Evolutionary conservation across 768 basidiomycete genomes (phyloP).

Genomic region (Hygrophoropsis aurantiaca): DNA sequence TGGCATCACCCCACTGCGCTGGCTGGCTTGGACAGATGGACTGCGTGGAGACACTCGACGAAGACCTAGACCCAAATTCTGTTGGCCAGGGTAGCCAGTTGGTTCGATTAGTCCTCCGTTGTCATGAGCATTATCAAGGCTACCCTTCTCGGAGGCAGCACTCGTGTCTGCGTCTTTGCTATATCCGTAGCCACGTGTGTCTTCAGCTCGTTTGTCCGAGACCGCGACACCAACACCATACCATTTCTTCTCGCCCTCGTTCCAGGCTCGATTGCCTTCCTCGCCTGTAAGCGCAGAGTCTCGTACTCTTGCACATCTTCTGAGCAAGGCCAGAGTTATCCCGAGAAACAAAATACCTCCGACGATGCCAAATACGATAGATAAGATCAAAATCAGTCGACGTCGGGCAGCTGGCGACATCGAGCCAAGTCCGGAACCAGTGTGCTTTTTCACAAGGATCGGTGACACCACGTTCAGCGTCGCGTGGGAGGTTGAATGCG

Average conservation of each 20-base stretch:
- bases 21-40: slow-evolving; percentile 26
- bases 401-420: slow-evolving; percentile 44
- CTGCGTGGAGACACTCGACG: slow-evolving; percentile 49
- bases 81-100: slow-evolving; percentile 15
- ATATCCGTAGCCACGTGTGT: slow-evolving; percentile 33
- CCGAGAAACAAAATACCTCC: slow-evolving; percentile 59
- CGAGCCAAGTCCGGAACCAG: slow-evolving; percentile 25
- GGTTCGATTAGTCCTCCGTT: slow-evolving; percentile 14
- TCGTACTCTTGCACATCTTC: slow-evolving; percentile 55
- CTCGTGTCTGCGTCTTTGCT: slow-evolving; percentile 26
- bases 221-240: slow-evolving; percentile 49
- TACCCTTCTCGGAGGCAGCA: slow-evolving; percentile 29
- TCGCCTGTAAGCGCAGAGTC: slow-evolving; percentile 63
- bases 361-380: slow-evolving; percentile 59
- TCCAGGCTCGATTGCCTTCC: slow-evolving; percentile 57
- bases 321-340: slow-evolving; percentile 52
- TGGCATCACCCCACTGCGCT: slow-evolving; percentile 58
- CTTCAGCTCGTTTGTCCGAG: slow-evolving; percentile 7
- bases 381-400: slow-evolving; percentile 56
- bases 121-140: slow-evolving; percentile 26
- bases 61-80: slow-evolving; percentile 44
- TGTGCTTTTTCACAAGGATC: slow-evolving; percentile 38
- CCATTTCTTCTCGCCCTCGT: slow-evolving; percentile 67
- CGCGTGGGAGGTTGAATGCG: slow-evolving; percentile 72
- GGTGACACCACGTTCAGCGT: slow-evolving; percentile 50